Base-by-base conservation (phyloP, 345 rosid species). In the Populus nigra region DNA sequence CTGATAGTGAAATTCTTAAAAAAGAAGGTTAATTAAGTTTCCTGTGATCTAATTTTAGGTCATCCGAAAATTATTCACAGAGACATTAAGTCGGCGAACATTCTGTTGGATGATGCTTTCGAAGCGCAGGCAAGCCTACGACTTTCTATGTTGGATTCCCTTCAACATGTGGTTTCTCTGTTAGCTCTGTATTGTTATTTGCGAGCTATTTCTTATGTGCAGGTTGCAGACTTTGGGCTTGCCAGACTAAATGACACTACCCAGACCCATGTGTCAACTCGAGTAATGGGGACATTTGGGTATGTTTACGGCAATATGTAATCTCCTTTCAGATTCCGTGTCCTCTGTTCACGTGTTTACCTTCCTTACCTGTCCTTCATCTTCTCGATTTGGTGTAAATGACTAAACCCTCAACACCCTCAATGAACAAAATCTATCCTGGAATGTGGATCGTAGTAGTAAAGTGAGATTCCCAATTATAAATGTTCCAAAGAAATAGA, bases 221-320 rank as follows among this genome's bases (percentile, higher is more conserved):
- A 94, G 97, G 99, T 96, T 61, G 98, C 98, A 73, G 99, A 96
- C 85, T 96, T 96, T 80, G 99, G 99, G 77, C 97, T 96, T 65
- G 98, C 99, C 66, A 96, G 83, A 78, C 92, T 96, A 50, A 90
- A 88, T 31, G 96, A 89, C 83, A 87, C 96, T 27, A 76, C 89
- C 20, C 94, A 91, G 78, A 89, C 97, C 33, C 99, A 96, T 85
- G 98, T 96, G 72, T 96, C 99, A 72, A 96, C 98, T 76, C 88
- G 99, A n/a, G 98, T 94, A 74, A 94, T 96, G 99, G 98, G 99
- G 36, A 94, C 98, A 72, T 94, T 94, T 69, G 98, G 97, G 99
- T 94, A 87, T 76, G 97, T 71, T 78, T 39, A 12, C 23, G 65
- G 45, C 55, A 45, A 78, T 25, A 49, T 33, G 41, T 25, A 33